Conservation (phyloP, 768 basidiomycete species). For the Termitomyces eurrhizus region DNA sequence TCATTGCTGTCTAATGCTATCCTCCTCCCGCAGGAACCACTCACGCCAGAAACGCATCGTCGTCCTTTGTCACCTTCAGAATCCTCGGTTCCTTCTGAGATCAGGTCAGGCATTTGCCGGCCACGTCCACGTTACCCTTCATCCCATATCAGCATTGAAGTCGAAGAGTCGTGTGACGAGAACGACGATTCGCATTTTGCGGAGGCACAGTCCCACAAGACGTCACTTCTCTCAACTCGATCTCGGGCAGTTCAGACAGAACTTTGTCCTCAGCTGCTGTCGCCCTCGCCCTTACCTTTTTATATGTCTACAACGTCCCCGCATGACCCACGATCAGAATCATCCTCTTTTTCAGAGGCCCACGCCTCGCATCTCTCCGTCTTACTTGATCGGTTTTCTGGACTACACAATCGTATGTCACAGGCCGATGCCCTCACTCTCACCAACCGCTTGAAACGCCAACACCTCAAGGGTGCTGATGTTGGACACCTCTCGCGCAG, state of each 20-base stretch:
- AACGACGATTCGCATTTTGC: conserved; percentile 24
- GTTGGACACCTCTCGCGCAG: conserved; percentile 81
- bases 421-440: conserved; percentile 85
- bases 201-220: conserved; percentile 37
- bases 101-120: conserved; percentile 19
- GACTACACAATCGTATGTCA: conserved; percentile 51
- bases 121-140: conserved; percentile 25
- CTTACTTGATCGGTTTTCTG: conserved; percentile 59
- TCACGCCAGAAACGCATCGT: conserved; percentile 42
- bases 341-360: conserved; percentile 60
- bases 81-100: conserved; percentile 28
- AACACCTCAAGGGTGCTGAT: conserved; percentile 82
- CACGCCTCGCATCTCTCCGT: conserved; percentile 52
- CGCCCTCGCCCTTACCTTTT: conserved; percentile 30
- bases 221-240: conserved; percentile 52
- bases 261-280: conserved; percentile 25
- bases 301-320: conserved; percentile 40
- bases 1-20: neutral
- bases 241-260: conserved; percentile 74
- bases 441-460: conserved; percentile 86
- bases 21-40: conserved; percentile 28
- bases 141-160: conserved; percentile 39
- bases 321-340: conserved; percentile 66
- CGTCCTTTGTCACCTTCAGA: conserved; percentile 40
- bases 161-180: conserved; percentile 33